Conservation (phyloP, 2,329 filamentous ascomycete genomes). For the Sarocladium kiliense region DNA sequence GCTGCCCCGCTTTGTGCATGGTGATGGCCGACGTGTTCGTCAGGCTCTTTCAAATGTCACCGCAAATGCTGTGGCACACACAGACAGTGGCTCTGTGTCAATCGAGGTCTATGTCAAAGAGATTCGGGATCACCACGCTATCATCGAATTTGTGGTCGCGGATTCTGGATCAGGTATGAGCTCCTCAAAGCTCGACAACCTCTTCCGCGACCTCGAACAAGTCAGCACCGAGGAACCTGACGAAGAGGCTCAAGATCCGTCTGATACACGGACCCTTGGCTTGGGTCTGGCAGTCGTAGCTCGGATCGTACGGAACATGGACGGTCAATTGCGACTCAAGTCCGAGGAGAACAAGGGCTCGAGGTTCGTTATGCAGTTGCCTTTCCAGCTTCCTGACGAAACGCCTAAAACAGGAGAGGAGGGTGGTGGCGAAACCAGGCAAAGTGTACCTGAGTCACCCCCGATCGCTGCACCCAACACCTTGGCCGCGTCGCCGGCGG, state of each 20-base stretch:
- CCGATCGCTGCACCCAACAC: slow-evolving; percentile 5
- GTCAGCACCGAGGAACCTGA: slow-evolving; percentile 43
- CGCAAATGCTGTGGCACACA: slow-evolving; percentile 81
- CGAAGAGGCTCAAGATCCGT: slow-evolving; percentile 19
- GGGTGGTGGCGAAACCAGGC: not conserved
- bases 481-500: slow-evolving; percentile 22
- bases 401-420: slow-evolving; percentile 18
- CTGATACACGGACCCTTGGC: slow-evolving; percentile 53
- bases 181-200: slow-evolving; percentile 50
- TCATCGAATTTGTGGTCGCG: slow-evolving; percentile 68
- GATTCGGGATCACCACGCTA: slow-evolving; percentile 41
- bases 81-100: slow-evolving; percentile 58
- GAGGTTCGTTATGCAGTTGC: slow-evolving; percentile 73
- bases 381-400: slow-evolving; percentile 59
- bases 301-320: slow-evolving; percentile 82
- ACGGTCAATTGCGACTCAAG: slow-evolving; percentile 78
- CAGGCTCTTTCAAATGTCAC: slow-evolving; percentile 79
- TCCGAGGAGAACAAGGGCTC: slow-evolving; percentile 80
- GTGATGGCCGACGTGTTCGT: slow-evolving; percentile 74
- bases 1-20: slow-evolving; percentile 65
- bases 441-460: slow-evolving; percentile 3
- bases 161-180: slow-evolving; percentile 75
- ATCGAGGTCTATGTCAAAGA: slow-evolving; percentile 65
- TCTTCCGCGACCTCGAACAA: slow-evolving; percentile 56
- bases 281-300: slow-evolving; percentile 86